Base-by-base conservation (phyloP, 306 rosid genomes). In the Cucurbita ficifolia region DNA sequence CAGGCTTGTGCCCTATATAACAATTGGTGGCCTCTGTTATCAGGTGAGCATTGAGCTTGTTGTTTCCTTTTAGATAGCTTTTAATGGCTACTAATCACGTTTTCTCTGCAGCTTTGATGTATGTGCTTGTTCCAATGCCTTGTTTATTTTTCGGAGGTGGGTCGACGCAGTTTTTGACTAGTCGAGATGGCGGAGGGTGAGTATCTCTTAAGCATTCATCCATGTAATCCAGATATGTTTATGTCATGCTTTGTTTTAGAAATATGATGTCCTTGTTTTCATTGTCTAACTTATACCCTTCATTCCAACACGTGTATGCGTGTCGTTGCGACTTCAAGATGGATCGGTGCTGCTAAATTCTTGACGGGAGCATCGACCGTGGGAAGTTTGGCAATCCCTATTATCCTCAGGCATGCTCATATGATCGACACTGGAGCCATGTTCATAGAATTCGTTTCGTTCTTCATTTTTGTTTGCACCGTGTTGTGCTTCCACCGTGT, bases 1-100 rank as follows among this genome's bases (percentile, higher is more conserved):
- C 87, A 94, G 99, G 97, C 97, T 60, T 95, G 99, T 77, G 97
- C 88, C 59, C 78, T 94, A 81, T 94, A 89, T 87, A 88, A 79
- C 85, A 94, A 94, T 78, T 94, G 99, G 99, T 94, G 96, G 97
- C 99, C 97, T 35, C 83, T 94, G 99, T 75, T 95, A 78, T 82
- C 97, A 79, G 99, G 97, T 95, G 77, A 83, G 79, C 56, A 60
- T 45, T 46, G 3, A 75, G 59, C 65, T 70, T n/a, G 56, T 56
- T 75, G 53, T 74, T 67, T 73, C 48, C 53, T 68, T 12, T 40
- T 24, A 29, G 64, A 77, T 60, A 60, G 57, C 51, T 21, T 68
- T 13, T 39, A 24, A 40, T 71, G 46, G 54, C 76, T 70, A 69
- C 67, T 78, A 75, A 72, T 81, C 29, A 43, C 13, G 77, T 72